phyloP scores from a whole-genome alignment of 2,329 filamentous ascomycete genomes.

The Fusarium pseudograminearum region DNA sequence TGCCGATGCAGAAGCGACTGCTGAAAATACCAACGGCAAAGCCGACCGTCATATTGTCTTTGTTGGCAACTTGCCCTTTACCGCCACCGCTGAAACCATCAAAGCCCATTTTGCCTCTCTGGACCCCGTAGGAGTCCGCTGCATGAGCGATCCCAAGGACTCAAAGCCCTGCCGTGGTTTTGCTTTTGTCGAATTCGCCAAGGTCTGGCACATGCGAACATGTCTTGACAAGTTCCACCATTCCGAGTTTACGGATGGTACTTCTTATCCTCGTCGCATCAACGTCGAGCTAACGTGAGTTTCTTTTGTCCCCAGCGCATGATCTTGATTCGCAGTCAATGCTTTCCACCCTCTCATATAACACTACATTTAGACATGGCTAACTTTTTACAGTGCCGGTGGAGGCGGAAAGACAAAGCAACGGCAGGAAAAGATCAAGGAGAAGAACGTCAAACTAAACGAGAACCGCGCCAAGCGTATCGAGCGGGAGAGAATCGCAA shows the following conservation, averaged over 20 bases:
- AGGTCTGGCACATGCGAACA: slow-evolving; percentile 90
- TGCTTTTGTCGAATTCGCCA: slow-evolving; percentile 89
- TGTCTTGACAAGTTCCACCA: slow-evolving; percentile 93
- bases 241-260: slow-evolving; percentile 74
- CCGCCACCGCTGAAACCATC: slow-evolving; percentile 77
- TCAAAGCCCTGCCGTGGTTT: slow-evolving; percentile 76
- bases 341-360: slow-evolving; percentile 10
- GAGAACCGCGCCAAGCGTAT: slow-evolving; percentile 68
- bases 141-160: slow-evolving; percentile 75
- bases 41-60: slow-evolving; percentile 52
- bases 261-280: slow-evolving; percentile 75
- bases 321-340: slow-evolving; percentile 10
- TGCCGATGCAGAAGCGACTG: slow-evolving; percentile 21
- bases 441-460: slow-evolving; percentile 88
- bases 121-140: slow-evolving; percentile 63
- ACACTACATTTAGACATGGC: background rate
- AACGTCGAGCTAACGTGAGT: slow-evolving; percentile 91
- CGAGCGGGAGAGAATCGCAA: slow-evolving; percentile 59
- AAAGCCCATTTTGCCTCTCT: slow-evolving; percentile 82
- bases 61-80: slow-evolving; percentile 86
- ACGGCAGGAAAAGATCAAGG: slow-evolving; percentile 80
- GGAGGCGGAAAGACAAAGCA: slow-evolving; percentile 83
- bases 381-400: slow-evolving; percentile 69
- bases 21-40: slow-evolving; percentile 42
- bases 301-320: background rate